Evolutionary conservation across 108 stramenopile species (phyloP), one percentile per base, ranked within the genome.

Genomic region (Cyclotella sp.): DNA sequence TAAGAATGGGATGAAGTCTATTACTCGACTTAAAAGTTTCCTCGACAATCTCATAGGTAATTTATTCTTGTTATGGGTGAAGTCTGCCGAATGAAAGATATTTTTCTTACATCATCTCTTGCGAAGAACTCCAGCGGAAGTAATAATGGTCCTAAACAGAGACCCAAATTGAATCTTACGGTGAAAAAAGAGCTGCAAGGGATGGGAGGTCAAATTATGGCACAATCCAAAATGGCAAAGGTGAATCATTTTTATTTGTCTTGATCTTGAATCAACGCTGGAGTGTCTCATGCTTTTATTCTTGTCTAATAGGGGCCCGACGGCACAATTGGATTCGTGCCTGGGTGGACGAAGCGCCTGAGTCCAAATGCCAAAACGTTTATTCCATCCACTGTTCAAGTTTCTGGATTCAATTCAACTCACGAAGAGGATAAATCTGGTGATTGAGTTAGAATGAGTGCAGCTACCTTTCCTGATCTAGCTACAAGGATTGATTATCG

Each of bases 151-250:
- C 63, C 72, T 14, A 87, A 79, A 47, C 84, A 92, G 71, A 86
- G 93, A 14, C 90, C 90, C 18, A 90, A 84, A 58, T 79, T 95
- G 9, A 95, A 95, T 73, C 78, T 95, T 18, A 89, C 90, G 0
- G 93, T 92, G 24, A 91, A 89, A 84, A 91, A 88, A 60, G 87
- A 89, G 68, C 68, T 85, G 43, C 63, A 82, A 68, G 81, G 69
- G n/a, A 86, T 91, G 55, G 93, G 90, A 41, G 93, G 93, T 46
- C 88, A 83, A 45, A 95, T 95, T 67, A 90, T 92, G 86, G 91
- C 93, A 18, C 93, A 95, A 70, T 91, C 89, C 60, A 78, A 79
- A 67, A 94, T 94, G 93, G 93, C 91, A 12, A 82, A 77, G 66
- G 91, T 95, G 63, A 74, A 29, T 29, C 14, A 64, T 41, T 86